A percentile compares a stretch with the other conserved stretches of the same genome.
These are phyloP conservation scores for Backusella circina DNA, from an alignment of 192 early-diverging fungal species.

Conservation along the genomic window DNA sequence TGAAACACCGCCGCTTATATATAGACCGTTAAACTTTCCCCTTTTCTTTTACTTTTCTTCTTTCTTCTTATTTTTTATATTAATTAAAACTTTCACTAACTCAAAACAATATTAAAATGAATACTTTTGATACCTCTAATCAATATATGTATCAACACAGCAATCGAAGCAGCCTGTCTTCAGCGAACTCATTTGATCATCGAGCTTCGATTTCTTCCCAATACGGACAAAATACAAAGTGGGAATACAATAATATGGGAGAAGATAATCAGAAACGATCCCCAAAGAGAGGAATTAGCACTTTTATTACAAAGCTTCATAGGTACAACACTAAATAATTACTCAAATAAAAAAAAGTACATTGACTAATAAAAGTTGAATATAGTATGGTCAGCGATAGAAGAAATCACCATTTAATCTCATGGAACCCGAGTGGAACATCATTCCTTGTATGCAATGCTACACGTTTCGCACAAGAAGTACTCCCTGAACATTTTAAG, in stretches of 20 bases:
- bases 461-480: slow-evolving; percentile 72
- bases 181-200: not conserved
- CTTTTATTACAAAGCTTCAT: slow-evolving; percentile 16
- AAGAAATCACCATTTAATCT: slow-evolving; percentile 59
- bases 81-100: not conserved
- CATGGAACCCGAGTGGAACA: slow-evolving; percentile 63
- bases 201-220: not conserved
- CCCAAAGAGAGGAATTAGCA: slow-evolving; percentile 10
- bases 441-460: slow-evolving; percentile 73
- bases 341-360: not conserved
- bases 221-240: not conserved
- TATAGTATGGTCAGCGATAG: slow-evolving; percentile 60
- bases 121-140: not conserved
- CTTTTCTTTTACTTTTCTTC: slow-evolving; percentile 5
- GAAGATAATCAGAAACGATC: not conserved
- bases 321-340: slow-evolving; percentile 5
- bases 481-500: slow-evolving; percentile 85
- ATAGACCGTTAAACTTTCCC: not conserved
- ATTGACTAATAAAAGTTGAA: not conserved
- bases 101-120: not conserved
- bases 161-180: not conserved
- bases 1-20: not conserved
- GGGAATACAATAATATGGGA: not conserved
- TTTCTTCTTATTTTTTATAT: not conserved
- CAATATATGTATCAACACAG: not conserved